Base-by-base conservation (phyloP, 1,139 yeast genomes). In the Yamadazyma taylorii region DNA sequence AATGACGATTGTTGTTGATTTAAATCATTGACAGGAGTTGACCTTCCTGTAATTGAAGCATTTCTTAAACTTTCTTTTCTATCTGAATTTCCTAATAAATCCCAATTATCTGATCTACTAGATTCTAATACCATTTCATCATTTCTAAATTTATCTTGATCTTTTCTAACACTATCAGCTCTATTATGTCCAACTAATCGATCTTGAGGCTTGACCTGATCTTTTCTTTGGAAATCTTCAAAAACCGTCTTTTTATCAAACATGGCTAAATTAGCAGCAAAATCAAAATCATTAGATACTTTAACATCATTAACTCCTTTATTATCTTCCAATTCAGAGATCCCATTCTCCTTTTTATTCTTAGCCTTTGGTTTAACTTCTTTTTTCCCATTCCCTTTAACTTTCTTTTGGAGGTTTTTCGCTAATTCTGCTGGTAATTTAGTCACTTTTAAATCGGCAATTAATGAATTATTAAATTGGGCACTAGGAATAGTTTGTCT, bases 231-330 rank as follows among this genome's bases (percentile, higher is more conserved):
- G 53, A 89, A 76, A 53, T 86, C 88, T 39, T 84, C 85, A 58
- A 90, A 85, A 5, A 89, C 92, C 6, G 82, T 71, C 43, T 75
- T 69, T 58, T 90, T 90, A 60, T 90, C 95, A 55, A 90, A 90
- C 71, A 82, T 78, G 21, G 85, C 83, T 47, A 89, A 71, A 53
- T 85, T 87, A 9, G 89, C 84, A 41, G 79, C 87, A 60, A 90
- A 90, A 58, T 90, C 97, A 62, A 90, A 90, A 46, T 89, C 97
- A 16, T 35, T 40, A 2, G 46, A 32, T 31, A 37, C 38, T 21
- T 36, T 33, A 23, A 32, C 16, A 7, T 32, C 37, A 5, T 24
- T 25, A n/a, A 17, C 15, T 15, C 27, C 35, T 4, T 17, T 6
- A n/a, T 28, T 26, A 5, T 16, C 27, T 27, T 34, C 31, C 16